phyloP scores from a whole-genome alignment of 2,329 filamentous ascomycete species.

The Alternaria brassicae region DNA sequence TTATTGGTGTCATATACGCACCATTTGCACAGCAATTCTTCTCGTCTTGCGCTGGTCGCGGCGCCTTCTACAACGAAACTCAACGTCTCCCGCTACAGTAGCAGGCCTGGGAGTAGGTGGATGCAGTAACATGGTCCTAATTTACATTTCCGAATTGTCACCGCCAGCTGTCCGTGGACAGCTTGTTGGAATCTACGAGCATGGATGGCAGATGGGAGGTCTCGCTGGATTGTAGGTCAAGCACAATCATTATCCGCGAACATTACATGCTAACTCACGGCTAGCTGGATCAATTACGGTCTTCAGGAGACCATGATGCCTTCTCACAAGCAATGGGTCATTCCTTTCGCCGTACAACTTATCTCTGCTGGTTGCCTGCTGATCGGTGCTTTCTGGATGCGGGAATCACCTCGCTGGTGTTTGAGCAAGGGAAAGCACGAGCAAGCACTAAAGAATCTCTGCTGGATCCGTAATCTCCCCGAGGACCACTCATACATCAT shows the following conservation, averaged over 20 bases:
- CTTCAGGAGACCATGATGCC: conserved; percentile 54
- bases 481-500: conserved; percentile 70
- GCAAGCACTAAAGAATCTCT: conserved; percentile 55
- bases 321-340: conserved; percentile 55
- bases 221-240: conserved; percentile 42
- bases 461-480: conserved; percentile 70
- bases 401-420: conserved; percentile 55
- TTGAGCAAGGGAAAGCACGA: conserved; percentile 52
- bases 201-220: conserved; percentile 60
- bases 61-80: conserved; percentile 73
- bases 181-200: conserved; percentile 57
- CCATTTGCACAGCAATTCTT: conserved; percentile 75
- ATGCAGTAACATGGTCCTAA: conserved; percentile 64
- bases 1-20: conserved; percentile 75
- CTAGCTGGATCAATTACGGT: conserved; percentile 54
- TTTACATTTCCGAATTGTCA: conserved; percentile 66
- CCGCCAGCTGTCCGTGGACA: conserved; percentile 66
- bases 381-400: conserved; percentile 53
- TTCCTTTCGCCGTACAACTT: conserved; percentile 67
- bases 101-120: conserved; percentile 65
- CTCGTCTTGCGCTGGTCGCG: conserved; percentile 69
- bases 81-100: conserved; percentile 69
- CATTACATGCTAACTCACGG: conserved; percentile 41
- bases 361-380: conserved; percentile 69
- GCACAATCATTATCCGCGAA: conserved; percentile 45